Evolutionary conservation across 495 filamentous ascomycete genomes (phyloP), one percentile per base, ranked within the genome.

Genomic region (Beverwykella pulmonaria): DNA sequence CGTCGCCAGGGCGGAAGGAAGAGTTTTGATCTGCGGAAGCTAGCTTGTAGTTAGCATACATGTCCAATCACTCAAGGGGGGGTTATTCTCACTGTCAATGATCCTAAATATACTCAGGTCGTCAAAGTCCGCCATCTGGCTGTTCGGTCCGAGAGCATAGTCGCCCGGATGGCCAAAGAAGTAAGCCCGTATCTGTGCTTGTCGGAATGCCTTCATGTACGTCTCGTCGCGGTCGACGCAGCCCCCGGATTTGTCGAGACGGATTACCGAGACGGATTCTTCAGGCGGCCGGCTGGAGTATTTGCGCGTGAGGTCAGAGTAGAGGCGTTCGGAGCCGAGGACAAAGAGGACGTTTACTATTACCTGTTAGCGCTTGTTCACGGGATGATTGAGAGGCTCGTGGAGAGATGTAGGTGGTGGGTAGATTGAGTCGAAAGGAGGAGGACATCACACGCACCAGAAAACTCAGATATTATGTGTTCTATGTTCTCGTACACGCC

Each of bases 401-500:
- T 15, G n/a, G 5, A 30, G 32, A 22, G 15, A 34, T 3, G 59
- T 41, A 32, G 14, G 56, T 26, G 19, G 59, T 5, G 17, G 20
- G 25, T 20, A 29, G 14, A n/a, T 0, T 10, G 14, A n/a, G n/a
- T n/a, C n/a, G n/a, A n/a, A 23, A 41, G 12, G 10, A 62, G 25
- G 57, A 20, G 26, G 47, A 60, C n/a, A 68, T 71, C 47, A 59
- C 58, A 76, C 84, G 63, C 71, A 89, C 88, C 85, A 34, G 87
- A 87, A 75, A 98, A 97, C 74, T 98, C 93, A 4, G 88, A 87
- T 19, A 94, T 86, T 63, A 93, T 88, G 78, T 96, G 92, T 20
- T 87, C 83, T 59, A 98, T 85, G 57, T 89, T 74, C 41, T 94
- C 91, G 75, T 90, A 89, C 27, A 67, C 58, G 46, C 80, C 85